A percentile compares a stretch with the other conserved stretches of the same genome.
These are phyloP conservation scores for Aotearoamyces nothofagi DNA, from an alignment of 2,329 filamentous ascomycete species.

Conservation along the genomic window DNA sequence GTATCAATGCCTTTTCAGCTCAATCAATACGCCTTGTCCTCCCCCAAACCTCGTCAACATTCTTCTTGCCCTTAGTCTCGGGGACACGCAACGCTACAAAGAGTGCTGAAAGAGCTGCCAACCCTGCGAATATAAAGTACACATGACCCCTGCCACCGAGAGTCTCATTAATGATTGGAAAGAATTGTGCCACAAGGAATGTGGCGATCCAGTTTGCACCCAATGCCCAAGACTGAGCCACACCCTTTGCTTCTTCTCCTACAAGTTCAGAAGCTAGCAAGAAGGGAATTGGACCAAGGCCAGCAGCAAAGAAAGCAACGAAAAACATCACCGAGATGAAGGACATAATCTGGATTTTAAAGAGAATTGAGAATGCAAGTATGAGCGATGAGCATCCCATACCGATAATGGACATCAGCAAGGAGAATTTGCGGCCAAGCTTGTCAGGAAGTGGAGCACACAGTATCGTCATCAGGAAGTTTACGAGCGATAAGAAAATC, in stretches of 20 bases:
- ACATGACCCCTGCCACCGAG: conserved; percentile 64
- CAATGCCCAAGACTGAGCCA: conserved; percentile 77
- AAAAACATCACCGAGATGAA: conserved; percentile 73
- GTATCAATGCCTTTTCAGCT: neutral
- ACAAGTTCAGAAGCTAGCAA: conserved; percentile 88
- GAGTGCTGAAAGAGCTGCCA: conserved; percentile 51
- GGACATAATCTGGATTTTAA: conserved; percentile 57
- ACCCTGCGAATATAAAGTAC: conserved; percentile 77
- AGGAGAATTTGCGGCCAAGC: conserved; percentile 73
- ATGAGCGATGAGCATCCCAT: conserved; percentile 69
- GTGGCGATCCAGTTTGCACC: conserved; percentile 83
- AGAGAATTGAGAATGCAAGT: conserved; percentile 68
- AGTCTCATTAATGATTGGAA: conserved; percentile 69
- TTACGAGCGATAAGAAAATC: conserved; percentile 74
- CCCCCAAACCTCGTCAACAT: conserved; percentile 85
- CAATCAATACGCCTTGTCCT: conserved; percentile 39
- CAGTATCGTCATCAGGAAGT: conserved; percentile 66
- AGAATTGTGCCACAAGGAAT: conserved; percentile 87
- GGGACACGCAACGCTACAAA: conserved; percentile 68
- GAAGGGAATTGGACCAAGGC: conserved; percentile 87
- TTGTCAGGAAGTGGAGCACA: conserved; percentile 78
- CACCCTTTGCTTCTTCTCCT: conserved; percentile 76
- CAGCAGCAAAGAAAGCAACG: conserved; percentile 79
- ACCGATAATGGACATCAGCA: conserved; percentile 68
- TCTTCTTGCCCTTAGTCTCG: conserved; percentile 75